Evolutionary conservation across 441 rosid species (phyloP), one percentile per base, ranked within the genome.

Genomic region (Arabidopsis hybrid): DNA sequence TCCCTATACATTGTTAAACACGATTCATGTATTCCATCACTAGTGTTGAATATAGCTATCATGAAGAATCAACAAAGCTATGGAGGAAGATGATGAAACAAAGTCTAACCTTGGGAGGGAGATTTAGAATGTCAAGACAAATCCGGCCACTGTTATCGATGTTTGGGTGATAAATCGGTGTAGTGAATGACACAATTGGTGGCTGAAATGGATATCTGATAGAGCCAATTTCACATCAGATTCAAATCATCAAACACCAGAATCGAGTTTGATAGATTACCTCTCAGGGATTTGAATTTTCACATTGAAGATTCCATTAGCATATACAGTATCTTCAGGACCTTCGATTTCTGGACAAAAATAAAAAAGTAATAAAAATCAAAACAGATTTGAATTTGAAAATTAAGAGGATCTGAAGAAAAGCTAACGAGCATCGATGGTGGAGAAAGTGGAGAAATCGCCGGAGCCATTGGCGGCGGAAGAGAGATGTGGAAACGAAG

Each of bases 121-220:
- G 94, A 85, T 89, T 90, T 52, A 92, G 87, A 77, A 92, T 89
- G 78, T 92, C 97, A 16, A 92, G 93, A 87, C 96, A 92, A 80
- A 92, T 92, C 67, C 97, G 83, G 64, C 97, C 97, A 21, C 93
- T 89, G 5, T 77, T 86, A 57, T 92, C 96, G 16, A 92, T 90
- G 71, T 92, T 92, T 1, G 96, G 95, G 18, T 90, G 96, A 69
- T 92, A 92, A 53, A 92, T 83, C 29, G 93, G 97, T 8, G 94
- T 92, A 39, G 68, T 81, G 47, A 92, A 90, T 2, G 89, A 80
- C 80, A 92, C 95, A 55, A 75, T 72, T 0, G 93, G 96, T 65
- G 97, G 97, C 85, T 90, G 95, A 86, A 90, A 91, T 4, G 96
- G 97, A 58, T 90, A 92, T 82, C 97, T 91, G 29, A 13, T 16